These are phyloP conservation scores for Aspergillus transmontanensis DNA, from an alignment of 2,329 filamentous ascomycete genomes.

Conservation along the genomic window DNA sequence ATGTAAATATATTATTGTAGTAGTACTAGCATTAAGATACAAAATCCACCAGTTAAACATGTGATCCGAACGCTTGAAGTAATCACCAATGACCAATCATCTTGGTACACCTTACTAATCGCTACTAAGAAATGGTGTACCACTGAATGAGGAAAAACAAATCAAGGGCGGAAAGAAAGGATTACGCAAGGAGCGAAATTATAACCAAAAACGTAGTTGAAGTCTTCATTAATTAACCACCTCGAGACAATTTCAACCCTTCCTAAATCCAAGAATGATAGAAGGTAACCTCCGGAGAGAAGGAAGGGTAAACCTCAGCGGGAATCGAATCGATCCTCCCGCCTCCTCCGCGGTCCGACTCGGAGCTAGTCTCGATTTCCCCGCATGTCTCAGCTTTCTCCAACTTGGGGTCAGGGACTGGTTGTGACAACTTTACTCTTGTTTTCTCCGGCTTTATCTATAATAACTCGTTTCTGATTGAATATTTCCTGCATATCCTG, in stretches of 20 bases:
- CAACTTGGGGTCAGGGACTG: neutral
- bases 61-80: too few species aligned
- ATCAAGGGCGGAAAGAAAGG: neutral
- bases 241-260: too few species aligned
- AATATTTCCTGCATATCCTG: neutral
- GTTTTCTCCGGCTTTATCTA: neutral
- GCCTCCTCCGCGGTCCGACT: slow-evolving; percentile 12
- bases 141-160: too few species aligned
- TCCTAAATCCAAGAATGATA: too few species aligned
- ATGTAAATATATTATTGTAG: neutral
- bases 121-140: neutral
- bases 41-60: too few species aligned
- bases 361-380: neutral
- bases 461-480: neutral
- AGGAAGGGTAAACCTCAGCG: neutral
- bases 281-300: neutral
- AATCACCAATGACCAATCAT: neutral
- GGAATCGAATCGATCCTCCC: neutral
- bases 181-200: neutral
- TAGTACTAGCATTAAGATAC: neutral
- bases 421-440: neutral
- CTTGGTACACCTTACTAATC: neutral
- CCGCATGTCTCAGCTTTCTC: slow-evolving; percentile 3
- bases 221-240: too few species aligned
- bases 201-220: neutral